Conservation (phyloP, 768 basidiomycete species). For the Suillus subalutaceus region DNA sequence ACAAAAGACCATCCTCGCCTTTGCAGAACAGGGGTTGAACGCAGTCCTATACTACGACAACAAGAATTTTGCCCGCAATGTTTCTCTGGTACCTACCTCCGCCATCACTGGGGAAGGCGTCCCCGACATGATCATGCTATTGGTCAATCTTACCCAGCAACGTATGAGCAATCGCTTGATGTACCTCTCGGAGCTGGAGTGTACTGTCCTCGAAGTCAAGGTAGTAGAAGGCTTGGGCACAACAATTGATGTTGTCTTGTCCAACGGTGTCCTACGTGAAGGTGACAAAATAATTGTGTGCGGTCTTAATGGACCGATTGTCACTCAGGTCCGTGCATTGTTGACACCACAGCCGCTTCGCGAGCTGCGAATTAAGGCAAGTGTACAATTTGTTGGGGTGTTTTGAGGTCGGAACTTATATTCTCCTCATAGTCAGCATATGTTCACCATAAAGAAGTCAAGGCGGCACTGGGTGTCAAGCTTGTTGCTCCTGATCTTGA, state of each 20-base stretch:
- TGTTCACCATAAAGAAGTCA: conserved; percentile 96
- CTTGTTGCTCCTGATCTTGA: conserved; percentile 93
- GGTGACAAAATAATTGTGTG: conserved; percentile 95
- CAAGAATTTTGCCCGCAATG: conserved; percentile 90
- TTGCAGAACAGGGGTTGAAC: conserved; percentile 98
- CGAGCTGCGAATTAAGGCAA: conserved; percentile 92
- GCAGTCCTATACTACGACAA: conserved; percentile 96
- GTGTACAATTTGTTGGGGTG: conserved; percentile 18
- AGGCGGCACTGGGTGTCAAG: conserved; percentile 96
- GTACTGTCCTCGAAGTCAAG: conserved; percentile 98
- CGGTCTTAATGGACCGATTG: conserved; percentile 95
- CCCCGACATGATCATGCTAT: conserved; percentile 99
- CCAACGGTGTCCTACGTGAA: conserved; percentile 90
- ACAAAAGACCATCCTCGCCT: conserved; percentile 83
- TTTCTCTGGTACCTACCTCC: conserved; percentile 96
- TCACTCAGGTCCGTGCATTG: conserved; percentile 91
- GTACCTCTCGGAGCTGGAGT: conserved; percentile 97
- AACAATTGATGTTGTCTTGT: conserved; percentile 94
- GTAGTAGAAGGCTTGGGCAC: conserved; percentile 97
- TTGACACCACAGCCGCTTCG: conserved; percentile 96
- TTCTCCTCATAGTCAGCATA: conserved; percentile 72
- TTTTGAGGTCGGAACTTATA: conserved; percentile 10
- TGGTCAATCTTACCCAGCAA: conserved; percentile 96
- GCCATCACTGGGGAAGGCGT: conserved; percentile 98
- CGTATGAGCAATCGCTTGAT: conserved; percentile 97